Evolutionary conservation across 2,329 filamentous ascomycete species (phyloP).

Genomic region (Colletotrichum sp.): DNA sequence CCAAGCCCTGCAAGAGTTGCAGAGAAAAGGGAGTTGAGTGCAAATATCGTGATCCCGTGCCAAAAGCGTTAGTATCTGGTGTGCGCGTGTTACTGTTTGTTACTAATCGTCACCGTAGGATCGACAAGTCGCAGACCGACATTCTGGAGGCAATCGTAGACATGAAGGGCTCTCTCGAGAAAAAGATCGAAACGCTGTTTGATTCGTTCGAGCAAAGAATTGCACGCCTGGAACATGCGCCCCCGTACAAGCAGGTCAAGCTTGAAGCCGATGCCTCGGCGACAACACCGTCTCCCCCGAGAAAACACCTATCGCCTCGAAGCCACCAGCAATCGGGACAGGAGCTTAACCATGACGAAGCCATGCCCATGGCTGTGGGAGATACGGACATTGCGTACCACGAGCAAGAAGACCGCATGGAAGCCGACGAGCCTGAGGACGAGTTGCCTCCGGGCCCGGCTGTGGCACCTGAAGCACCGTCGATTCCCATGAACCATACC

Average conservation of each 20-base stretch:
- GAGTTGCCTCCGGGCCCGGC: conserved; percentile 51
- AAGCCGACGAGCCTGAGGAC: conserved; percentile 50
- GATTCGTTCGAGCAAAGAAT: not conserved
- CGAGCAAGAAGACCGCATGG: conserved; percentile 25
- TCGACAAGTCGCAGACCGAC: conserved; percentile 66
- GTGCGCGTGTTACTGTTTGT: conserved; percentile 31
- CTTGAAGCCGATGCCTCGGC: conserved; percentile 3
- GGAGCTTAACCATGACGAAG: not conserved
- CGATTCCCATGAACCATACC: conserved; percentile 85
- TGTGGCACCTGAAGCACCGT: conserved; percentile 64
- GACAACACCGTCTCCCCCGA: not conserved
- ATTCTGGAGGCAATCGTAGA: conserved; percentile 60
- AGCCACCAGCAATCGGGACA: not conserved
- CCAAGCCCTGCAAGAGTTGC: conserved; percentile 83
- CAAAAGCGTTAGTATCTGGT: conserved; percentile 75
- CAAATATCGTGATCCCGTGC: conserved; percentile 88
- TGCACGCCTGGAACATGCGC: not conserved
- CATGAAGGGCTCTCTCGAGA: conserved; percentile 24
- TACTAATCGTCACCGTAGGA: conserved; percentile 39
- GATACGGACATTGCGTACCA: not conserved
- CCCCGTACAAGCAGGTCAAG: conserved; percentile 4
- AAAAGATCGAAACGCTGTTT: not conserved
- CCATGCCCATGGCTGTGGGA: conserved; percentile 32
- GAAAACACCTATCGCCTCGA: not conserved
- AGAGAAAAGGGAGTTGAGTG: conserved; percentile 85